Evolutionary conservation across 1,284 basidiomycete species (phyloP), one percentile per base, ranked within the genome.

Genomic region (Abortiporus biennis): DNA sequence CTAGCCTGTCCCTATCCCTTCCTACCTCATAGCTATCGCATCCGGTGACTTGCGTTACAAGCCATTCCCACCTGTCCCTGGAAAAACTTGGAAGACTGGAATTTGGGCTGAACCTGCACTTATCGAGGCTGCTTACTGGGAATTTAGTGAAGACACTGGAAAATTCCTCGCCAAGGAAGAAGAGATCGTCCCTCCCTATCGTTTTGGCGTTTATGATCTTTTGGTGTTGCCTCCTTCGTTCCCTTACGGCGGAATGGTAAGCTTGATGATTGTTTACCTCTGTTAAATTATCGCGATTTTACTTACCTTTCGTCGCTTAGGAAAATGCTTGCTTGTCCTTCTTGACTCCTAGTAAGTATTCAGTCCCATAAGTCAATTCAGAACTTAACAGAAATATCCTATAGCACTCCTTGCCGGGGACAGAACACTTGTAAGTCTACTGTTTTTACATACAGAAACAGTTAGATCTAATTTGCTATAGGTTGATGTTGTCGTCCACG

Each of bases 211-310:
- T 2, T 97, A 93, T 57, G 93, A 97, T 61, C 66, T 94, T 5
- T 71, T 98, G 22, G 86, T 98, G n/a, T 71, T 97, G 6, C 95
- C 95, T 0, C 86, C 92, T 12, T 89, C 88, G 0, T 98, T 97
- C 73, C 94, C 94, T 0, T 97, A 88, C 58, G 88, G 89, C 27
- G 89, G 90, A 50, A 86, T 90, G 90, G 83, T 85, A 51, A 52
- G 71, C 51, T 13, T n/a, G n/a, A 8, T n/a, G 27, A 8, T n/a
- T 29, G 27, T n/a, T 29, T 29, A 8, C 27, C 27, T 29, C 27
- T 8, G n/a, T 29, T 29, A n/a, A 29, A 9, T 15, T 21, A 15
- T 38, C 17, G 12, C 2, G 30, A 16, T 3, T 32, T 12, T 22
- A 33, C 17, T 2, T 36, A n/a, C n/a, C n/a, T n/a, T n/a, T n/a